Evolutionary conservation across 768 basidiomycete genomes (phyloP).

Genomic region (Pleurotus sapidus): DNA sequence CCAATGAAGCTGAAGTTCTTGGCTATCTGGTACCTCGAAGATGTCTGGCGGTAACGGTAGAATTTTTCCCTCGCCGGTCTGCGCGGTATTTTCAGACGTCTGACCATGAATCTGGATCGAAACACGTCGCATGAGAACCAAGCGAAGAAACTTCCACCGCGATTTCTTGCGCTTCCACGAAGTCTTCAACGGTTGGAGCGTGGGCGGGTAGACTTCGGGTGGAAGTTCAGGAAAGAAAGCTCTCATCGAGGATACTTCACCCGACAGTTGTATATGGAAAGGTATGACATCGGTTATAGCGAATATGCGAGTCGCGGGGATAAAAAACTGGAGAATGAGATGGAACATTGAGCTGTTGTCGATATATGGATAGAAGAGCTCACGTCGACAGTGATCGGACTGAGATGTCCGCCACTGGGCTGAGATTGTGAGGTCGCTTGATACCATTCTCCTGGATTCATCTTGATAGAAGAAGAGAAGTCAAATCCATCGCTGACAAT

Average conservation of each 20-base stretch:
- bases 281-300: conserved; percentile 55
- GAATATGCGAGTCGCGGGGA: conserved; percentile 57
- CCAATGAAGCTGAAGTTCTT: conserved; percentile 50
- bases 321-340: conserved; percentile 51
- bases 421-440: conserved; percentile 9
- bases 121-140: conserved; percentile 53
- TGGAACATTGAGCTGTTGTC: neutral
- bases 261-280: conserved; percentile 62
- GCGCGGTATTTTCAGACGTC: conserved; percentile 32
- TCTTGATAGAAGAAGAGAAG: conserved; percentile 10
- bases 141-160: conserved; percentile 32
- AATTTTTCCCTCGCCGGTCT: conserved; percentile 48
- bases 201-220: conserved; percentile 15
- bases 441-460: conserved; percentile 13
- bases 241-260: conserved; percentile 38
- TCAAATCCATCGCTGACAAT: neutral
- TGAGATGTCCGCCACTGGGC: neutral
- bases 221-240: conserved; percentile 35
- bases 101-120: conserved; percentile 29
- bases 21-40: conserved; percentile 22
- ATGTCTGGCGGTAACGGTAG: conserved; percentile 38
- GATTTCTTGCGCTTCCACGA: conserved; percentile 5
- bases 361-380: neutral
- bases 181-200: neutral
- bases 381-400: neutral